These are phyloP conservation scores for Hydnomerulius pinastri DNA, from an alignment of 768 basidiomycete genomes.

Conservation along the genomic window DNA sequence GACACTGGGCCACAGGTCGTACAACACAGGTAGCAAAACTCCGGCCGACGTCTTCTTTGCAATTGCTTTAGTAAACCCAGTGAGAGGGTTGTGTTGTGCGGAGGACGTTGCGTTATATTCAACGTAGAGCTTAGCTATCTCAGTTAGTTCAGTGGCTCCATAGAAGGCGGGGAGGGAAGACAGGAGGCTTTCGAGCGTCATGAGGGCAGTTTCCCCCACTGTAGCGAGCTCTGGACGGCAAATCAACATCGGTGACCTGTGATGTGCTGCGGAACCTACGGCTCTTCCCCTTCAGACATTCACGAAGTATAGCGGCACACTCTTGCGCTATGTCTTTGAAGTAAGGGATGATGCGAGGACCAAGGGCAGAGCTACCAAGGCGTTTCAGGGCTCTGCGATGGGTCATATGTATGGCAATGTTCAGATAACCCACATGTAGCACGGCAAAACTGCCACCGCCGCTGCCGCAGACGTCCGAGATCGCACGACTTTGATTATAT, in stretches of 20 bases:
- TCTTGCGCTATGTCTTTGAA: constrained; percentile 71
- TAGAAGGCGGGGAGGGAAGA: constrained; percentile 83
- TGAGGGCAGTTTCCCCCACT: constrained; percentile 38
- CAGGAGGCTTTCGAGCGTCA: constrained; percentile 68
- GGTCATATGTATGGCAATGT: neutral
- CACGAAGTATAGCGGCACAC: constrained; percentile 50
- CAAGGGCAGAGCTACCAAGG: constrained; percentile 62
- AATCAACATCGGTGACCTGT: neutral
- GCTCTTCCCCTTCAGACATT: constrained; percentile 32
- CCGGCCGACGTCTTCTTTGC: constrained; percentile 73
- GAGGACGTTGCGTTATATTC: constrained; percentile 34
- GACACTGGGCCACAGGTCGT: constrained; percentile 54
- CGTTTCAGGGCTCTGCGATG: constrained; percentile 8
- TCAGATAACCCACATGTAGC: constrained; percentile 55
- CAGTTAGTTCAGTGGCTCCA: constrained; percentile 57
- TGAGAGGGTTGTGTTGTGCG: constrained; percentile 28
- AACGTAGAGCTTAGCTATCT: constrained; percentile 58
- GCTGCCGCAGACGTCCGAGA: constrained; percentile 36
- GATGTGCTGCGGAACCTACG: constrained; percentile 31
- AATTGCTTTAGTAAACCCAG: constrained; percentile 57
- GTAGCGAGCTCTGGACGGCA: constrained; percentile 30
- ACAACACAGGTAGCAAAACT: constrained; percentile 64
- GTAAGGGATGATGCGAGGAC: constrained; percentile 86
- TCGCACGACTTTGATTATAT: constrained; percentile 51
- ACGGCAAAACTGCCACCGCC: constrained; percentile 57